These are phyloP conservation scores for Conoideocrella luteorostrata DNA, from an alignment of 2,329 filamentous ascomycete species.

Conservation along the genomic window DNA sequence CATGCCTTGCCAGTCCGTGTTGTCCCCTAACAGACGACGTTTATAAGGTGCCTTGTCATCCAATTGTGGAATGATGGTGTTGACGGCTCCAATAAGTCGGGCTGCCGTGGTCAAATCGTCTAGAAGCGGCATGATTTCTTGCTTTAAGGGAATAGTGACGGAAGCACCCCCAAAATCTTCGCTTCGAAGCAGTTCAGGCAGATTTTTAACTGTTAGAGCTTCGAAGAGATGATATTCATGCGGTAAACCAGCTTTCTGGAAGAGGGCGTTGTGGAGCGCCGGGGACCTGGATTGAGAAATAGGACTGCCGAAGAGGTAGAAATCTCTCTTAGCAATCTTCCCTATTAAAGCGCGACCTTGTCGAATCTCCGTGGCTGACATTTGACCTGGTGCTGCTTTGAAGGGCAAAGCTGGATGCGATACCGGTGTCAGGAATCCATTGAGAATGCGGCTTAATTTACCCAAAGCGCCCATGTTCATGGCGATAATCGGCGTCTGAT, in stretches of 20 bases:
- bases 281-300: constrained; percentile 79
- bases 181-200: constrained; percentile 60
- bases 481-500: constrained; percentile 80
- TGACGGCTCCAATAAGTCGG: constrained; percentile 80
- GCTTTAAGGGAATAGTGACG: constrained; percentile 91
- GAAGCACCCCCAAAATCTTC: constrained; percentile 85
- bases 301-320: constrained; percentile 84
- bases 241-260: constrained; percentile 69
- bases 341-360: constrained; percentile 72
- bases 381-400: constrained; percentile 88
- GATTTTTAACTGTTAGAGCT: constrained; percentile 57
- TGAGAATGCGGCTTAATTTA: constrained; percentile 84
- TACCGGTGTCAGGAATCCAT: constrained; percentile 90
- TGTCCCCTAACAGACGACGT: constrained; percentile 68
- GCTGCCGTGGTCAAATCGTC: constrained; percentile 77
- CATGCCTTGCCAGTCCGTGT: constrained; percentile 96
- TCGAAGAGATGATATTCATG: constrained; percentile 75
- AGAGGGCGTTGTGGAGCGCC: constrained; percentile 82
- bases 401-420: constrained; percentile 84
- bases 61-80: constrained; percentile 71
- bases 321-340: constrained; percentile 66
- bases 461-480: constrained; percentile 91
- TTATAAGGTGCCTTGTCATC: constrained; percentile 28
- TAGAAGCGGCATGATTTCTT: constrained; percentile 75
- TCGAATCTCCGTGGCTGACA: constrained; percentile 85